Conservation (phyloP, 768 basidiomycete species). For the Guyanaporus albipodus region DNA sequence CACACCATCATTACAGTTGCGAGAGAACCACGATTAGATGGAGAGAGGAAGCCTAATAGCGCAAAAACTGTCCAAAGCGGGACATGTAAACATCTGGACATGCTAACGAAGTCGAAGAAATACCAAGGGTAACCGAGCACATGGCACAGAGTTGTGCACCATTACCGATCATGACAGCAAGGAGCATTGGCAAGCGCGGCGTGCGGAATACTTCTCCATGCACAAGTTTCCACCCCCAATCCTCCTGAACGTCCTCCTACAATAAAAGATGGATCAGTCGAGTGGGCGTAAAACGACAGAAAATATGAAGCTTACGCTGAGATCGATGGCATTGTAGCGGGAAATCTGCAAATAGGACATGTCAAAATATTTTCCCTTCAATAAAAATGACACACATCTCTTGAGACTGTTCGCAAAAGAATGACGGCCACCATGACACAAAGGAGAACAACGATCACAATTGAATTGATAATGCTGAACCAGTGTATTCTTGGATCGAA, state of each 20-base stretch:
- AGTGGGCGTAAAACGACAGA: not conserved
- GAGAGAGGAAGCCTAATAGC: slow-evolving; percentile 87
- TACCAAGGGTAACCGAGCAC: slow-evolving; percentile 83
- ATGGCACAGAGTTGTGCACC: slow-evolving; percentile 58
- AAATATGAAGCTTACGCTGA: slow-evolving; percentile 55
- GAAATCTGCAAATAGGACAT: slow-evolving; percentile 11
- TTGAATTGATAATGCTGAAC: slow-evolving; percentile 91
- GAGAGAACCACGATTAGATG: slow-evolving; percentile 91
- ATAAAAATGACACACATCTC: slow-evolving; percentile 57
- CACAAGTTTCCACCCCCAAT: slow-evolving; percentile 97
- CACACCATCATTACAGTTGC: slow-evolving; percentile 66
- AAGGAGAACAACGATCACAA: slow-evolving; percentile 88
- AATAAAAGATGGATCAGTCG: not conserved
- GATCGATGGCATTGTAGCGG: slow-evolving; percentile 92
- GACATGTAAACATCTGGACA: slow-evolving; percentile 4
- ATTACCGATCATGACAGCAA: slow-evolving; percentile 89
- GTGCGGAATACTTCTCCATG: slow-evolving; percentile 95
- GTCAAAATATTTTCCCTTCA: not conserved
- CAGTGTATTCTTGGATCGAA: slow-evolving; percentile 94
- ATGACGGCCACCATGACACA: slow-evolving; percentile 94
- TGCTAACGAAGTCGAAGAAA: slow-evolving; percentile 5
- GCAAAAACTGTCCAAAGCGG: slow-evolving; percentile 65
- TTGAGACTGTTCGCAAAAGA: slow-evolving; percentile 76
- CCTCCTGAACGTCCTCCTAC: slow-evolving; percentile 94
- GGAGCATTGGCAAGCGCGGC: slow-evolving; percentile 68